These are phyloP conservation scores for Crithidia bombi DNA, from an alignment of 208 protist genomes.

Conservation along the genomic window DNA sequence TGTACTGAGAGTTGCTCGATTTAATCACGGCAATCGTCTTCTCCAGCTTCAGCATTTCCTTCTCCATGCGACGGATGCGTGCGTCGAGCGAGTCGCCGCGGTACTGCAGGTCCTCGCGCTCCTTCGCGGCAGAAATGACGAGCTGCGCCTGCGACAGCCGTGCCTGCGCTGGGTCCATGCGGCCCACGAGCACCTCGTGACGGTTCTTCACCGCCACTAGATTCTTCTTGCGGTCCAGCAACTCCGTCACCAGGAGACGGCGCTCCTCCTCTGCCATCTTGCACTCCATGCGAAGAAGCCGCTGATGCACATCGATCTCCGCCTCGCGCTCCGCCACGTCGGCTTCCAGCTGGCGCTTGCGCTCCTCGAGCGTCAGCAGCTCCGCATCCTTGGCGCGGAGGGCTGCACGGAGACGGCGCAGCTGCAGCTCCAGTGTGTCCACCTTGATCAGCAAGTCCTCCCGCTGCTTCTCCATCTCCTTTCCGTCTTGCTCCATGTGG, in stretches of 20 bases:
- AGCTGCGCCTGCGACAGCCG: slow-evolving; percentile 80
- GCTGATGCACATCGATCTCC: slow-evolving; percentile 88
- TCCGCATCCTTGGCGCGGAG: slow-evolving; percentile 62
- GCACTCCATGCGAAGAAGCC: slow-evolving; percentile 72
- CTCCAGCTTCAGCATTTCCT: slow-evolving; percentile 79
- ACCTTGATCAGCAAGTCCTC: slow-evolving; percentile 83
- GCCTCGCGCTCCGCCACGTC: slow-evolving; percentile 74
- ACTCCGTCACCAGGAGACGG: slow-evolving; percentile 59
- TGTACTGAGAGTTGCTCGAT: slow-evolving; percentile 78
- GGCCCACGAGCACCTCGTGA: slow-evolving; percentile 74
- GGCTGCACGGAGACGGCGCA: slow-evolving; percentile 64
- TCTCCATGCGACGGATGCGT: slow-evolving; percentile 78
- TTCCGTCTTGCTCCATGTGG: slow-evolving; percentile 60
- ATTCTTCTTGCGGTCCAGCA: slow-evolving; percentile 67
- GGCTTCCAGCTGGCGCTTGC: slow-evolving; percentile 71
- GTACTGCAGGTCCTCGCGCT: slow-evolving; percentile 86
- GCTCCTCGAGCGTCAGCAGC: slow-evolving; percentile 74
- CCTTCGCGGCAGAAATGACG: slow-evolving; percentile 82
- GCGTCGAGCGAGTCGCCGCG: slow-evolving; percentile 82
- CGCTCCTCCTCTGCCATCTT: slow-evolving; percentile 90
- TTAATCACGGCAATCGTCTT: slow-evolving; percentile 81
- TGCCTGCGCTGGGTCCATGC: slow-evolving; percentile 75
- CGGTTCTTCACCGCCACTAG: slow-evolving; percentile 73
- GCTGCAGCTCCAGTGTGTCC: slow-evolving; percentile 89
- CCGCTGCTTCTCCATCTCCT: slow-evolving; percentile 54